Evolutionary conservation across 495 filamentous ascomycete genomes (phyloP).

Genomic region (Patellaria atrata): DNA sequence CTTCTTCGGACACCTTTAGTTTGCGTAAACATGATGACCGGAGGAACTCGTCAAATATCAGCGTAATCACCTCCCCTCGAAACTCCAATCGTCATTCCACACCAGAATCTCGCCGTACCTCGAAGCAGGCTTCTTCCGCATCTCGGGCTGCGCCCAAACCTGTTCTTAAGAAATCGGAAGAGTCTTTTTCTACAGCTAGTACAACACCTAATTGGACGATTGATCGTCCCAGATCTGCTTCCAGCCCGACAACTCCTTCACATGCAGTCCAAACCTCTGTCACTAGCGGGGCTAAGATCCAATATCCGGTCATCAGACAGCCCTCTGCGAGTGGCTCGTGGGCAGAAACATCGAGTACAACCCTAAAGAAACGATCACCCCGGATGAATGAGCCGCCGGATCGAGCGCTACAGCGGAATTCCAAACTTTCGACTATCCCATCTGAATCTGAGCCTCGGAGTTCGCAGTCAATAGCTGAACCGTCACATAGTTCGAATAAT

Average conservation of each 20-base stretch:
- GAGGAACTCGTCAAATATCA: constrained; percentile 11
- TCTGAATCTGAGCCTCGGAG: constrained; percentile 23
- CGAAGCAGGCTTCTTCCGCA: constrained; percentile 7
- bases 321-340: constrained; percentile 21
- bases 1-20: constrained; percentile 15
- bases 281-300: constrained; percentile 20
- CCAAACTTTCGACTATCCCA: constrained; percentile 26
- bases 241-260: constrained; percentile 16
- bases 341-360: constrained; percentile 17
- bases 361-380: constrained; percentile 19
- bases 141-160: constrained; percentile 16
- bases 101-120: constrained; percentile 13
- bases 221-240: constrained; percentile 5
- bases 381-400: constrained; percentile 20
- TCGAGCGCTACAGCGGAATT: constrained; percentile 22
- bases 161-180: constrained; percentile 16
- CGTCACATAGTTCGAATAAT: constrained; percentile 1
- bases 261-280: constrained; percentile 13
- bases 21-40: constrained; percentile 5
- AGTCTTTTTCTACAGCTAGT: constrained; percentile 17
- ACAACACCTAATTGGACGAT: constrained; percentile 8
- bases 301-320: constrained; percentile 21
- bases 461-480: constrained; percentile 12
- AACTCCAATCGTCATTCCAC: constrained; percentile 12
- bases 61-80: constrained; percentile 1